A percentile compares a stretch with the other conserved stretches of the same genome.
These are phyloP conservation scores for Olyra latifolia DNA, from an alignment of 176 grass and related monocot species.

Conservation along the genomic window DNA sequence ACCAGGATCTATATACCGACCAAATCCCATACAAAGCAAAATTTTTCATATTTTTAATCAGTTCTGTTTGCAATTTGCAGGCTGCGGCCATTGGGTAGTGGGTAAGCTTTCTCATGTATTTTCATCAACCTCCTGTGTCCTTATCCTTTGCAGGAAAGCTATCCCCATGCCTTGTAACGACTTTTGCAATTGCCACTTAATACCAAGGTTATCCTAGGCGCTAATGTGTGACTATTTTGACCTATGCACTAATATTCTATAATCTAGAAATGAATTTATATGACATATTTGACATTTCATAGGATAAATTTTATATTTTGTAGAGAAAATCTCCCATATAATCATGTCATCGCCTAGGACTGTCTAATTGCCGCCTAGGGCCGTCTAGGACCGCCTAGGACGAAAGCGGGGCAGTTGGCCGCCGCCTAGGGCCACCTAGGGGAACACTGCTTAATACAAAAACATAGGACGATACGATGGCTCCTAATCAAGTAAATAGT, in stretches of 20 bases:
- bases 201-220: too few species aligned
- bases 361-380: too few species aligned
- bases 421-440: too few species aligned
- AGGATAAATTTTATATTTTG: too few species aligned
- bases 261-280: too few species aligned
- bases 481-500: not conserved
- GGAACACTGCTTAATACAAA: not conserved
- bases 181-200: not conserved
- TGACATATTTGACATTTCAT: too few species aligned
- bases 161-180: not conserved
- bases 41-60: not conserved
- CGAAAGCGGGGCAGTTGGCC: too few species aligned
- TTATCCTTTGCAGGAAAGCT: not conserved
- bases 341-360: too few species aligned
- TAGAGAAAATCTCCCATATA: too few species aligned
- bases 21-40: not conserved
- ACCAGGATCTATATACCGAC: not conserved
- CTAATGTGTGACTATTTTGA: too few species aligned
- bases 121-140: not conserved
- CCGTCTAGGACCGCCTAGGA: too few species aligned
- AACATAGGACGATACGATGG: not conserved
- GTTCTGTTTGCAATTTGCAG: not conserved
- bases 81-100: not conserved
- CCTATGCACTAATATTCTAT: too few species aligned
- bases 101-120: not conserved